Percentiles rank a stretch among this genome's conserved stretches.
phyloP scores from a whole-genome alignment of 2,329 filamentous ascomycete genomes.

The Aureobasidium pullulans region DNA sequence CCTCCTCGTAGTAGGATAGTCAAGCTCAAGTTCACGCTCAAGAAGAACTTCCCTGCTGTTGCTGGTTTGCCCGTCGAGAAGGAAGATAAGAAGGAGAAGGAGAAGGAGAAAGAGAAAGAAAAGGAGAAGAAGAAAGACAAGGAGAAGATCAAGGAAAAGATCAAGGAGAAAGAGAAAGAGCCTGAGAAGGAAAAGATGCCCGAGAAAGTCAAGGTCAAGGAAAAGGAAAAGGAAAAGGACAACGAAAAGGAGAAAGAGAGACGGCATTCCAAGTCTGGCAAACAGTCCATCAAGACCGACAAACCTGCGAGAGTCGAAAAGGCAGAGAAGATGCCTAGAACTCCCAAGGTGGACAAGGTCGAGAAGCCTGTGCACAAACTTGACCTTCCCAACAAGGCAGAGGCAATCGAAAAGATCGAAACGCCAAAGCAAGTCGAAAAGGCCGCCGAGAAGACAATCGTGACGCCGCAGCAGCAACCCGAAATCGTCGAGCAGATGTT shows the following conservation, averaged over 20 bases:
- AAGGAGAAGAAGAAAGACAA: not conserved
- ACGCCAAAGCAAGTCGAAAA: conserved; percentile 15
- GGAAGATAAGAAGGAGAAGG: conserved; percentile 12
- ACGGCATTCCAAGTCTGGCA: conserved; percentile 14
- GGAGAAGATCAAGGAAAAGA: conserved; percentile 16
- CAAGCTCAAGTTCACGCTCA: conserved; percentile 25
- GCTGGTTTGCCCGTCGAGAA: conserved; percentile 8
- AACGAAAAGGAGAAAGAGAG: conserved; percentile 21
- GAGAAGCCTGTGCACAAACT: conserved; percentile 16
- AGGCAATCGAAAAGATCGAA: conserved; percentile 12
- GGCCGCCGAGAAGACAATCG: conserved; percentile 6
- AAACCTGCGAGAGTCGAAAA: conserved; percentile 13
- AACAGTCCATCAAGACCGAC: conserved; percentile 11
- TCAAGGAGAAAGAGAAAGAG: conserved; percentile 21
- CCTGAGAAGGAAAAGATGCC: conserved; percentile 17
- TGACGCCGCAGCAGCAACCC: not conserved
- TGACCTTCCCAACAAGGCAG: not conserved
- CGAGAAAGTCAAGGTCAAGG: conserved; percentile 21
- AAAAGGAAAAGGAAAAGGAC: conserved; percentile 27
- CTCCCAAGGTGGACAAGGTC: not conserved
- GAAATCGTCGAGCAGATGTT: not conserved
- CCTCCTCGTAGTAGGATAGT: conserved; percentile 4
- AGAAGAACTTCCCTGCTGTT: conserved; percentile 12
- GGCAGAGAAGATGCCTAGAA: conserved; percentile 13
- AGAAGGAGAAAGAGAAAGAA: conserved; percentile 12